Conservation (phyloP, 1,139 yeast genomes). For the Hemisphaericaspora xylanilytica region DNA sequence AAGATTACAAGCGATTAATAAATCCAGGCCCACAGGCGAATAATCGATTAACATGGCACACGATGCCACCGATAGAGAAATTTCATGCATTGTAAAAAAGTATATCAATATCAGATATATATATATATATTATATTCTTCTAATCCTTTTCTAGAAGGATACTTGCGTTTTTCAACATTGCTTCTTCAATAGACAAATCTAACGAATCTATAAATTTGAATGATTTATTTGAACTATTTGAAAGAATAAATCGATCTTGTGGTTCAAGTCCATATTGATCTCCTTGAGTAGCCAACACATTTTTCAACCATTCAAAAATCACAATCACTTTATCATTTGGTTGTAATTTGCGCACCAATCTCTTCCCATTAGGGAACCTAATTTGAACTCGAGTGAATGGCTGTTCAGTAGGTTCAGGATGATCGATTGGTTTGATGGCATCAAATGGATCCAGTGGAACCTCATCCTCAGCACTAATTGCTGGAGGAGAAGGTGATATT, state of each 20-base stretch:
- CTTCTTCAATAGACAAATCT: conserved; percentile 62
- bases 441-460: conserved; percentile 32
- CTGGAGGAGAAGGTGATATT: background rate
- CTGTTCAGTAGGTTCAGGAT: conserved; percentile 57
- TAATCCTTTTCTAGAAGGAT: conserved; percentile 61
- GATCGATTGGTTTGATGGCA: conserved; percentile 45
- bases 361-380: conserved; percentile 80
- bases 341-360: conserved; percentile 73
- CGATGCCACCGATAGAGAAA: conserved; percentile 27
- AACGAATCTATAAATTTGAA: conserved; percentile 62
- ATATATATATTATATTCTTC: too few species aligned
- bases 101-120: too few species aligned
- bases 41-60: conserved; percentile 14
- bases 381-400: conserved; percentile 79
- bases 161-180: conserved; percentile 80
- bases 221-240: conserved; percentile 65
- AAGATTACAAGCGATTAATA: conserved; percentile 12
- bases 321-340: conserved; percentile 50
- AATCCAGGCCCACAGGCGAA: background rate
- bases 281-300: conserved; percentile 50
- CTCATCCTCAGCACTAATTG: background rate
- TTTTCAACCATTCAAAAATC: conserved; percentile 48
- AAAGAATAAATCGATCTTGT: conserved; percentile 42
- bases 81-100: conserved; percentile 18
- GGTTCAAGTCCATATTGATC: conserved; percentile 47